Conservation (phyloP, 805 yeast genomes). For the Kodamaea fukazawae region DNA sequence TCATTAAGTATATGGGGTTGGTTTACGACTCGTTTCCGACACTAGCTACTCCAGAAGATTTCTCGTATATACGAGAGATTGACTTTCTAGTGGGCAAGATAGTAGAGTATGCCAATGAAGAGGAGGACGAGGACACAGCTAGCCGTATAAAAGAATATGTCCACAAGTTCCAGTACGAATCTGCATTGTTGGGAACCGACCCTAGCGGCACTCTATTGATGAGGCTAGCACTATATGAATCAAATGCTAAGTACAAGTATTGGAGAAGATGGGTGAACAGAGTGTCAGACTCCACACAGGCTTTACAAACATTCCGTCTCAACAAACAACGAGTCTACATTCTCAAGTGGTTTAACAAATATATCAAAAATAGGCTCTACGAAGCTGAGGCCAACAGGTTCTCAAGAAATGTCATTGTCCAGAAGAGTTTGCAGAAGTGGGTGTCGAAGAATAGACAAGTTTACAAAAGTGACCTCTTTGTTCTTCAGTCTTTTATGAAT, state of each 20-base stretch:
- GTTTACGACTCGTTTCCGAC: slow-evolving; percentile 22
- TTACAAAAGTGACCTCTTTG: too few species aligned
- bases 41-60: slow-evolving; percentile 17
- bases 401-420: too few species aligned
- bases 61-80: slow-evolving; percentile 20
- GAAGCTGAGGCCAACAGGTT: too few species aligned
- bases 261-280: too few species aligned
- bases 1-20: slow-evolving; percentile 22
- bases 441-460: too few species aligned
- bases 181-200: slow-evolving; percentile 17
- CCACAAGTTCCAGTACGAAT: slow-evolving; percentile 20
- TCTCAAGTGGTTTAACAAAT: slow-evolving; percentile 12
- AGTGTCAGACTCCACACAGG: too few species aligned
- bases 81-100: slow-evolving; percentile 20
- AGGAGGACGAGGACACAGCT: slow-evolving; percentile 16
- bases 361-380: slow-evolving; percentile 8
- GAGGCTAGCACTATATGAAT: slow-evolving; percentile 25
- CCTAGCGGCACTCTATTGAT: slow-evolving; percentile 25
- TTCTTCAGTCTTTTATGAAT: too few species aligned
- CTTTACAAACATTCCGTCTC: too few species aligned
- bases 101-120: slow-evolving; percentile 29
- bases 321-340: slow-evolving; percentile 9
- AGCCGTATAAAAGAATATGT: slow-evolving; percentile 21
- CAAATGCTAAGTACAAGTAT: neutral
- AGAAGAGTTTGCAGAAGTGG: too few species aligned